phyloP scores from a whole-genome alignment of 768 basidiomycete genomes.

The Rossbeevera mucosa region DNA sequence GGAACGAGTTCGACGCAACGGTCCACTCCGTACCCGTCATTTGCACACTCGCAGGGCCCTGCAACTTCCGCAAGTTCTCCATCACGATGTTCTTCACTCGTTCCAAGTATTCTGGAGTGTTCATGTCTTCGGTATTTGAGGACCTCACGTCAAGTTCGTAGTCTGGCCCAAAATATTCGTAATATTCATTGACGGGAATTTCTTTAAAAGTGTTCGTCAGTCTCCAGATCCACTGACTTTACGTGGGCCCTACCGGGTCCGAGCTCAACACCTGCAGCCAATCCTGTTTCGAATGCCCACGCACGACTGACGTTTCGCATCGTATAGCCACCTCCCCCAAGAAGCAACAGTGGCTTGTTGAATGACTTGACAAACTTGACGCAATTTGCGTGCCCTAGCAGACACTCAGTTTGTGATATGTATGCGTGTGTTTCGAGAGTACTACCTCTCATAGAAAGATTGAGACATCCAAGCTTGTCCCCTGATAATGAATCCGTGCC shows the following conservation, averaged over 20 bases:
- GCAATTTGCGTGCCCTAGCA: slow-evolving; percentile 88
- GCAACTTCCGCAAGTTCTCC: slow-evolving; percentile 81
- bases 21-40: slow-evolving; percentile 60
- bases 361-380: slow-evolving; percentile 97
- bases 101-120: slow-evolving; percentile 87
- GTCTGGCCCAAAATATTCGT: slow-evolving; percentile 97
- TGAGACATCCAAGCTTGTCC: slow-evolving; percentile 93
- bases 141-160: slow-evolving; percentile 93
- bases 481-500: slow-evolving; percentile 96
- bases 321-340: slow-evolving; percentile 98
- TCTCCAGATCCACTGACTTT: neutral
- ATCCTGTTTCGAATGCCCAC: slow-evolving; percentile 97
- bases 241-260: slow-evolving; percentile 53
- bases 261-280: slow-evolving; percentile 96
- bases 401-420: neutral
- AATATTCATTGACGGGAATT: slow-evolving; percentile 98
- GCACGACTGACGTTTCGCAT: slow-evolving; percentile 96
- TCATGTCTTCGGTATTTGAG: slow-evolving; percentile 94
- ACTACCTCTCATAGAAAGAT: slow-evolving; percentile 89
- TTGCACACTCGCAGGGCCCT: slow-evolving; percentile 89
- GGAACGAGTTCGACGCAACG: neutral
- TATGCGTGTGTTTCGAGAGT: neutral
- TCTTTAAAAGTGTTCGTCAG: slow-evolving; percentile 44
- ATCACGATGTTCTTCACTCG: slow-evolving; percentile 90
- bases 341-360: slow-evolving; percentile 85